Conservation (phyloP, 176 grass and related monocot genomes). For the Eremochloa ophiuroides region DNA sequence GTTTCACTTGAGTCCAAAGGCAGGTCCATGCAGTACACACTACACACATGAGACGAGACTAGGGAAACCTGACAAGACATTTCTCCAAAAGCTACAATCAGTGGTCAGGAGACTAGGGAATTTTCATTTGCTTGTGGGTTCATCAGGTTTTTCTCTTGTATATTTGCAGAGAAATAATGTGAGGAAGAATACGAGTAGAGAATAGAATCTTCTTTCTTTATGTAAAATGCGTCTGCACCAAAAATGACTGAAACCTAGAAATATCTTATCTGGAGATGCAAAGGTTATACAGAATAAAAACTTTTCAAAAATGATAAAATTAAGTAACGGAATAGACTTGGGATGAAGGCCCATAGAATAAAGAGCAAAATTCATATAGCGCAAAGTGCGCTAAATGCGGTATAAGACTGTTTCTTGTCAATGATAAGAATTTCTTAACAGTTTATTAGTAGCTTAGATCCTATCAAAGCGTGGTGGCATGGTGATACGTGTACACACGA, state of each 20-base stretch:
- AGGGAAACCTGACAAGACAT: slow-evolving; percentile 14
- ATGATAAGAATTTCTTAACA: slow-evolving; percentile 19
- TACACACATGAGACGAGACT: slow-evolving; percentile 9
- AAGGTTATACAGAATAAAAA: slow-evolving; percentile 30
- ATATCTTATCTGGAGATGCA: slow-evolving; percentile 34
- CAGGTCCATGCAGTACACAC: slow-evolving; percentile 23
- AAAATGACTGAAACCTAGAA: slow-evolving; percentile 1
- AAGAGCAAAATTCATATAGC: slow-evolving; percentile 24
- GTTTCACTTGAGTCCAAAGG: slow-evolving; percentile 30
- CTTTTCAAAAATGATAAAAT: background rate
- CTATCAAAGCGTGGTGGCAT: slow-evolving; percentile 1
- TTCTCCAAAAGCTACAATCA: slow-evolving; percentile 25
- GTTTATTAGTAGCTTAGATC: slow-evolving; percentile 29
- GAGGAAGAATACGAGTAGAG: background rate
- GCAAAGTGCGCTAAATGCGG: background rate
- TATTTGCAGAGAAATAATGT: background rate
- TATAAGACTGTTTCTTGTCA: slow-evolving; percentile 3
- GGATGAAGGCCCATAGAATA: slow-evolving; percentile 42
- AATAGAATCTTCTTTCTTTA: background rate
- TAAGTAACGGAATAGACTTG: background rate
- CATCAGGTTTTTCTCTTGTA: background rate
- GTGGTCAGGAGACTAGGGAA: background rate
- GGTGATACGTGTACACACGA: background rate
- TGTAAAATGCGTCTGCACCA: background rate
- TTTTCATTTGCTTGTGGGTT: background rate